Evolutionary conservation across 441 rosid species (phyloP).

Genomic region (Gossypium laxum): DNA sequence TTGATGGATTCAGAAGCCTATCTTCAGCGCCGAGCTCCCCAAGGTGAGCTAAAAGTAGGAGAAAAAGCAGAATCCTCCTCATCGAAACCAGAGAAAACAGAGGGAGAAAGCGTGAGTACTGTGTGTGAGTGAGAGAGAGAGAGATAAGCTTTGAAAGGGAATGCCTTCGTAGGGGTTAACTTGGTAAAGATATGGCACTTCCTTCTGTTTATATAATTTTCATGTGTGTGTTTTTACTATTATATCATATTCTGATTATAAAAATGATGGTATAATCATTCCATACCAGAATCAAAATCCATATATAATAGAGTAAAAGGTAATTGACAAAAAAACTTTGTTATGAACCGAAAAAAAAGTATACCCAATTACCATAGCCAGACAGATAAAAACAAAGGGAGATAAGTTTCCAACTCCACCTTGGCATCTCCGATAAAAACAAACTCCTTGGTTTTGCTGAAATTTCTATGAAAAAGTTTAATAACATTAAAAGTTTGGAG

Average conservation of each 20-base stretch:
- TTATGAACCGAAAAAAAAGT: neutral
- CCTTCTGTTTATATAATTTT: neutral
- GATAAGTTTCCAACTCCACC: no score
- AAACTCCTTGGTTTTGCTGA: no score
- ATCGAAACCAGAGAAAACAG: neutral
- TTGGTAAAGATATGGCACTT: neutral
- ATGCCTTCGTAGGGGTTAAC: neutral
- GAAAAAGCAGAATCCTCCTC: neutral
- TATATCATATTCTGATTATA: neutral
- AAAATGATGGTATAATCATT: no score
- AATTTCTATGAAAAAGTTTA: no score
- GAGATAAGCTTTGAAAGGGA: neutral
- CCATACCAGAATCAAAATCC: no score
- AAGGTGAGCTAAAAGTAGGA: neutral
- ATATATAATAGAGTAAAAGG: neutral
- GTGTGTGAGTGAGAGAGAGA: no score
- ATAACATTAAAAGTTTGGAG: no score
- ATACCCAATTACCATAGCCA: neutral
- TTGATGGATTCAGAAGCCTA: constrained; percentile 23
- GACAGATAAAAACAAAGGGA: neutral
- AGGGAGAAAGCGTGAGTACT: neutral
- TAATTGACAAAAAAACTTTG: neutral
- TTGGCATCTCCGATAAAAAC: no score
- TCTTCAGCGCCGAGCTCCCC: constrained; percentile 14
- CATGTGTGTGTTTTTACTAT: no score